These are phyloP conservation scores for Thalassiosira ordinaria DNA, from an alignment of 352 stramenopile species.

Conservation along the genomic window DNA sequence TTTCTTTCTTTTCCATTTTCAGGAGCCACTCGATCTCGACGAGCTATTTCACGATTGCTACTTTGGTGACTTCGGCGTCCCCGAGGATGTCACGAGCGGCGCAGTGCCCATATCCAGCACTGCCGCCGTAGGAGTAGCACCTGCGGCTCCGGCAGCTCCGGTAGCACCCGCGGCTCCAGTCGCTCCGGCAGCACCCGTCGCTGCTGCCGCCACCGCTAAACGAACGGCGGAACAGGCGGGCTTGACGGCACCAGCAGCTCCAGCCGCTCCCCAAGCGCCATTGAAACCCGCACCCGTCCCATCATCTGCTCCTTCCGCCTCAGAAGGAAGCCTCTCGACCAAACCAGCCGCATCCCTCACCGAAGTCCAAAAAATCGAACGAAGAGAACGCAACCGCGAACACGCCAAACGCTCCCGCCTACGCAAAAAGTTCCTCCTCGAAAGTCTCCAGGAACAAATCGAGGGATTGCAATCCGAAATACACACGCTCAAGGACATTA, in stretches of 20 bases:
- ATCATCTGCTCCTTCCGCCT: neutral
- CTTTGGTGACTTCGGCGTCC: constrained; percentile 69
- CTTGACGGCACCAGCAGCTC: constrained; percentile 1
- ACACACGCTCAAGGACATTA: constrained; percentile 79
- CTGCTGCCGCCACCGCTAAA: constrained; percentile 15
- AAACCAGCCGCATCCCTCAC: constrained; percentile 62
- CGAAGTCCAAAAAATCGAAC: constrained; percentile 82
- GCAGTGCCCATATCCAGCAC: neutral
- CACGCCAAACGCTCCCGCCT: constrained; percentile 87
- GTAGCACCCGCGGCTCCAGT: neutral
- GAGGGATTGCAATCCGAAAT: constrained; percentile 86
- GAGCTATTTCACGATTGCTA: constrained; percentile 85
- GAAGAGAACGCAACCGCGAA: constrained; percentile 83
- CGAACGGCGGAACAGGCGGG: constrained; percentile 31
- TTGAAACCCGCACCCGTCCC: neutral
- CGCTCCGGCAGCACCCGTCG: neutral
- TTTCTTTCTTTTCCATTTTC: neutral
- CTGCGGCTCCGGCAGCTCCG: too few relatives aligned
- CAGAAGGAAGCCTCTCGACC: constrained; percentile 16
- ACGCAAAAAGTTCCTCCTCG: constrained; percentile 89
- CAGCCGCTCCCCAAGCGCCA: neutral
- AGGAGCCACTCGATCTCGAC: constrained; percentile 72
- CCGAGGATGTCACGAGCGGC: constrained; percentile 47
- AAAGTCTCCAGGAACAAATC: constrained; percentile 87
- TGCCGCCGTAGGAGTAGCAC: too few relatives aligned